phyloP scores from a whole-genome alignment of 1,284 basidiomycete genomes.

The Chalciporus piperatoides region DNA sequence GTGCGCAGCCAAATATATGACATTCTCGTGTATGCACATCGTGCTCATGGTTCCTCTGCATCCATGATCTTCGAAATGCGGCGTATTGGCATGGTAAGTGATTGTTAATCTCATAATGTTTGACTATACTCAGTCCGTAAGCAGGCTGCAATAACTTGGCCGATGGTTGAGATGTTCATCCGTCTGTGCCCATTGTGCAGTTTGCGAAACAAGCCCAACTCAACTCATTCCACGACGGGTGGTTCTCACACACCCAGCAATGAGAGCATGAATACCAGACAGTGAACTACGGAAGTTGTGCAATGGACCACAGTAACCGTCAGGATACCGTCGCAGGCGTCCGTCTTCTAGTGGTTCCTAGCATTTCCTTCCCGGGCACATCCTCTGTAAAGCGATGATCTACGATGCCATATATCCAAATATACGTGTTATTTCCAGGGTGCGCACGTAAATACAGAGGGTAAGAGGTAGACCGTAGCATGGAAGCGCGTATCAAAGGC shows the following conservation, averaged over 20 bases:
- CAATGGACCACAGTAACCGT: background rate
- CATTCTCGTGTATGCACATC: conserved; percentile 61
- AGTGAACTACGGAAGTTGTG: background rate
- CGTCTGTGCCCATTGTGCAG: conserved; percentile 62
- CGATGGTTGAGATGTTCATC: conserved; percentile 66
- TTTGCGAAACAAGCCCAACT: conserved; percentile 28
- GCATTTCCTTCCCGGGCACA: background rate
- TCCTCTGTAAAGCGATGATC: background rate
- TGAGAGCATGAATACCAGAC: conserved; percentile 15
- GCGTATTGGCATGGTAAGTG: conserved; percentile 57
- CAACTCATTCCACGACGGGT: conserved; percentile 20
- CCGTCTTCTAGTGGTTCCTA: background rate
- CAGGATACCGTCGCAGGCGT: background rate
- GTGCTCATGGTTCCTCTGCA: conserved; percentile 49
- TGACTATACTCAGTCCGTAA: conserved; percentile 11
- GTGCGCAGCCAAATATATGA: conserved; percentile 67
- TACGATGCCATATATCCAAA: conserved; percentile 7
- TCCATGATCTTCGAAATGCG: conserved; percentile 55
- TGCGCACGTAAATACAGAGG: background rate
- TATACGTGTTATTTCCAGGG: conserved; percentile 6
- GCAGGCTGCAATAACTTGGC: conserved; percentile 66
- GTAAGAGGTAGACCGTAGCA: background rate
- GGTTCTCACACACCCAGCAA: conserved; percentile 17
- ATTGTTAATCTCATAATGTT: conserved; percentile 3
- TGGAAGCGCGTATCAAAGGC: conserved; percentile 25